Base-by-base conservation (phyloP, 2,329 filamentous ascomycete species). In the Xylaria sp. region DNA sequence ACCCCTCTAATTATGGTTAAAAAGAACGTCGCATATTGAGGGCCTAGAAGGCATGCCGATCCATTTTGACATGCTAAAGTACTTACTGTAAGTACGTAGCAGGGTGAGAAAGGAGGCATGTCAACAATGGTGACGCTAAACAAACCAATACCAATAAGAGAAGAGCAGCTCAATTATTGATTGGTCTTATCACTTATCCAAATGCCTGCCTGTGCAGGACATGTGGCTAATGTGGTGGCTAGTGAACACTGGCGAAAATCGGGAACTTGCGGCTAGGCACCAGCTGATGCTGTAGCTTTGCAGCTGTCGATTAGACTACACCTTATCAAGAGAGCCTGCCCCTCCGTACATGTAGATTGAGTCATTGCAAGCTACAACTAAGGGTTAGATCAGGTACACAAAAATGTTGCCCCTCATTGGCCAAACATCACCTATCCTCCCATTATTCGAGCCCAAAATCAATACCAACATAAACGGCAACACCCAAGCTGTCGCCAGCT, bases 341-440 rank as follows among this genome's bases (percentile, higher is more conserved):
- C 65, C 65, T 68, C 68, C 58, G 68, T 70, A 43, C 13, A 10
- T 41, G 39, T 43, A 51, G 33, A 65, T 68, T 66, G 66, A 70
- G 68, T 70, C 68, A 69, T 69, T 55, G 60, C 54, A 2, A n/a
- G 13, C 15, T 13, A 41, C 10, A 10, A 36, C 33, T 36, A 36
- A 36, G 33, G 10, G 15, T 18, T 15, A 41, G 39, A 41, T 18
- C 43, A 49, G 13, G 9, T 51, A 57, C 39, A 52, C 56, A 51
- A 60, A 64, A 66, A 63, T 57, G 49, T 25, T 18, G 20, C 49
- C 64, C 51, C 59, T 41, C 62, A 46, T 46, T 46, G 33, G 31
- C 60, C 20, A 46, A 8, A 51, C 23, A 49, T 39, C 48, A 13
- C 18, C 12, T 12, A 15, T 43, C 13, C 48, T 56, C 13, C 36